phyloP scores from a whole-genome alignment of 2,329 filamentous ascomycete species.

The Penicillium freii region DNA sequence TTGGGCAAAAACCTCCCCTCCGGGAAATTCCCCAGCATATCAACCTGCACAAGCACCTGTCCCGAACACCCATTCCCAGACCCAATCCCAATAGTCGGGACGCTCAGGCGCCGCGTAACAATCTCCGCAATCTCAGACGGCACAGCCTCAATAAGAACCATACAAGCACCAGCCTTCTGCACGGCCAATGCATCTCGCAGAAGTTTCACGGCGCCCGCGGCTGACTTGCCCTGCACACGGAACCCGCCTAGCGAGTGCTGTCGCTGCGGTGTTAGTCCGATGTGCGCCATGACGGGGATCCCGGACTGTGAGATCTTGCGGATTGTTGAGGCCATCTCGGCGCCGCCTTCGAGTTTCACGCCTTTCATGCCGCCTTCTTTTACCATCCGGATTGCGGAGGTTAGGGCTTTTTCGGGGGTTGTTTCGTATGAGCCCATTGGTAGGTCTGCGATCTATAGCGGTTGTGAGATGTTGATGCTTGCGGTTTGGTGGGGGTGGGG shows the following conservation, averaged over 20 bases:
- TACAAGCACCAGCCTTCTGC: constrained; percentile 87
- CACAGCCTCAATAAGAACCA: constrained; percentile 83
- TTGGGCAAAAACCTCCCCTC: constrained; percentile 87
- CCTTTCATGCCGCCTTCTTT: constrained; percentile 85
- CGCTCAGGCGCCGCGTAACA: constrained; percentile 72
- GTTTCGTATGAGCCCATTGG: constrained; percentile 97
- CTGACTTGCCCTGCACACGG: constrained; percentile 87
- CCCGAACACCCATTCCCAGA: constrained; percentile 87
- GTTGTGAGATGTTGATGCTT: not conserved
- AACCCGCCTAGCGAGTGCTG: constrained; percentile 91
- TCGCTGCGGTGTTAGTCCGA: constrained; percentile 91
- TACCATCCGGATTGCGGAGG: constrained; percentile 80
- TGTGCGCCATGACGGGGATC: constrained; percentile 88
- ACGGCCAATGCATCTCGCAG: constrained; percentile 83
- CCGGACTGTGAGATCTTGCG: constrained; percentile 77
- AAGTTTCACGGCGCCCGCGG: constrained; percentile 66
- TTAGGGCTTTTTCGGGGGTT: constrained; percentile 77
- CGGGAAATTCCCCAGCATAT: constrained; percentile 91
- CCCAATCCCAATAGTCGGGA: constrained; percentile 95
- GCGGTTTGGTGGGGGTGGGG: not conserved
- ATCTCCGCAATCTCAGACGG: constrained; percentile 77
- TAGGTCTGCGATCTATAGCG: constrained; percentile 72
- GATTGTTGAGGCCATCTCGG: constrained; percentile 83
- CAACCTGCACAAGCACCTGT: constrained; percentile 93
- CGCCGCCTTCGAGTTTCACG: constrained; percentile 88